Evolutionary conservation across 164 flowering plant species (phyloP), one percentile per base, ranked within the genome.

Genomic region (Stephania yunnanensis): DNA sequence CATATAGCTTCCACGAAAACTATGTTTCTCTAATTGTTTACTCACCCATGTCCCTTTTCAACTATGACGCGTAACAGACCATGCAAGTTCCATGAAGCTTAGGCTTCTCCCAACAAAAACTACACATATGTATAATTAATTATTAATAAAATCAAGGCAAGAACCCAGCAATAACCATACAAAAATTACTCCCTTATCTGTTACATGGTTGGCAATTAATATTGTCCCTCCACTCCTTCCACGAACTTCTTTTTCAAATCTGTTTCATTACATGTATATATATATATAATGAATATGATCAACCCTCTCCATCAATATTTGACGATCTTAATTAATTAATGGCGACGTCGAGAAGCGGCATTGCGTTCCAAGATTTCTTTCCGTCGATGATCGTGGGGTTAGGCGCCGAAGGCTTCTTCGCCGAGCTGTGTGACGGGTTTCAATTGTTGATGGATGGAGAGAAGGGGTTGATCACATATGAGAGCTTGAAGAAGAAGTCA

Each of bases 381-480:
- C 92, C 92, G 7, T 76, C 81, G 0, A 89, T 89, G 92, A 83
- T 83, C 58, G 85, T 80, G 73, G 84, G 78, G 36, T 36, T 89
- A 36, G 92, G 89, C 0, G 83, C 78, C 1, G 84, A 86, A 1
- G 89, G 84, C 48, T 81, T 89, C 13, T 80, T 89, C 65, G 77
- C 71, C 46, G 90, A 89, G 86, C 81, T 89, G 20, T 77, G 83
- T 13, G 84, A 82, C 6, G 90, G 90, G 74, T 89, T 87, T 50
- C 77, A 74, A 2, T 20, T 86, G 81, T 71, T 89, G 75, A 81
- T 79, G 83, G 92, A 89, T 46, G 46, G n/a, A 1, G 79, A 80
- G 1, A 86, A 81, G 69, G 84, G 86, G 5, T 68, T 86, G 73
- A 89, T 89, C 80, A 86, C 90, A 1, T 84, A 81, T 65, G 81